These are phyloP conservation scores for Fusarium sp. DNA, from an alignment of 2,329 filamentous ascomycete species.

Conservation along the genomic window DNA sequence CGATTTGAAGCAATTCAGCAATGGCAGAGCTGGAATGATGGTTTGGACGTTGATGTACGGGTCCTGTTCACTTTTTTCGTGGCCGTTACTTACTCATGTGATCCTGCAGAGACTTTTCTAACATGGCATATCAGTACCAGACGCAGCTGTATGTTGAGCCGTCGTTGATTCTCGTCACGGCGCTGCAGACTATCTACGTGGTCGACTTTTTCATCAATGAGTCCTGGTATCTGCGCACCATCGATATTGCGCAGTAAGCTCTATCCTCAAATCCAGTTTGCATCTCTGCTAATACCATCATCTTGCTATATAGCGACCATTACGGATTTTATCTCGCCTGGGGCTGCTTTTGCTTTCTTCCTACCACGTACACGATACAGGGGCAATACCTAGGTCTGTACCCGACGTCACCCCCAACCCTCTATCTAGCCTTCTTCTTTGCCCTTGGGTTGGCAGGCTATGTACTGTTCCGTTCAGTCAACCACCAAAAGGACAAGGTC, in stretches of 20 bases:
- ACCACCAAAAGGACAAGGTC: constrained; percentile 56
- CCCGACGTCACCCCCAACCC: constrained; percentile 46
- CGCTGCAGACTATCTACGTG: constrained; percentile 56
- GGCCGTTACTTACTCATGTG: constrained; percentile 29
- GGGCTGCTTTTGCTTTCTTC: constrained; percentile 57
- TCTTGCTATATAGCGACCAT: constrained; percentile 44
- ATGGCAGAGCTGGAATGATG: constrained; percentile 58
- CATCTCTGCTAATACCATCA: too few relatives aligned
- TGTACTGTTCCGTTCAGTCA: constrained; percentile 55
- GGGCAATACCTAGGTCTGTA: constrained; percentile 57
- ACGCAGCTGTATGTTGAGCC: constrained; percentile 49
- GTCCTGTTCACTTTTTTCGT: neutral
- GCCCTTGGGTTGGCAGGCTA: constrained; percentile 48
- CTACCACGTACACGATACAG: constrained; percentile 58
- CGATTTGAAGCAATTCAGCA: constrained; percentile 59
- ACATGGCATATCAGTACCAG: constrained; percentile 53
- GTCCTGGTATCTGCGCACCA: constrained; percentile 58
- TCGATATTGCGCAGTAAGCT: constrained; percentile 51
- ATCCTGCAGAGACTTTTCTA: constrained; percentile 40
- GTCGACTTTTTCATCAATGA: constrained; percentile 61
- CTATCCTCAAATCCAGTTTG: too few relatives aligned
- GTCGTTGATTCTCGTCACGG: constrained; percentile 53
- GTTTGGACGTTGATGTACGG: constrained; percentile 57
- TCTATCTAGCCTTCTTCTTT: constrained; percentile 37
- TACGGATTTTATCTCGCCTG: constrained; percentile 57